Base-by-base conservation (phyloP, 2,329 filamentous ascomycete genomes). In the Xylaria polymorpha region DNA sequence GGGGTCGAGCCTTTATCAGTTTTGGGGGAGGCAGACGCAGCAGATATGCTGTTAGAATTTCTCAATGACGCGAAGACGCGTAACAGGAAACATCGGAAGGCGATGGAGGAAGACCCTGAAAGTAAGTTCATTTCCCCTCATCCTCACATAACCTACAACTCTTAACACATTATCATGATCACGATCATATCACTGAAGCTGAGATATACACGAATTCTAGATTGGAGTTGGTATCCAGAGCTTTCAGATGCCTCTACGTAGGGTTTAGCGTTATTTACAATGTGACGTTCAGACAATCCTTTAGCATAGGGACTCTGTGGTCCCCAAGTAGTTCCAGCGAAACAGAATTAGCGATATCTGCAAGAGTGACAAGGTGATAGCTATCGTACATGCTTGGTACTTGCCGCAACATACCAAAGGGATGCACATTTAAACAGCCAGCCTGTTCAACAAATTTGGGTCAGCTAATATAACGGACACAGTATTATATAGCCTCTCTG, bases 1-100 rank as follows among this genome's bases (percentile, higher is more conserved):
- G 55, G 39, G 43, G 55, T 60, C 25, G 57, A 60, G 57, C 57
- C 57, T 48, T 60, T 60, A 25, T 46, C 43, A 22, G 41, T 48
- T 32, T n/a, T 60, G 41, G 29, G 57, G 4, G 41, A 46, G 25
- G 39, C 22, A 48, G 57, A 46, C 3, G 57, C 57, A 35, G 25
- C 43, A 60, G 41, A 9, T 32, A 10, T 60, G 1, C 25, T 60
- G 7, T n/a, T 37, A 48, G 57, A 60, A 35, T 46, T 46, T 15
- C 43, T 60, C 25, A 10, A 25, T 14, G 41, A 48, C 12, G 57
- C 57, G 41, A 48, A 20, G 29, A 22, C 39, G 14, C 41, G 32
- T 9, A 48, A 60, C 41, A 56, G 35, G 41, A 46, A 22, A 37
- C 18, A 60, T 60, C 41, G 57, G 41, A 22, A 60, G 57, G 43